Base-by-base conservation (phyloP, 768 basidiomycete genomes). In the Chalciporus chontae region DNA sequence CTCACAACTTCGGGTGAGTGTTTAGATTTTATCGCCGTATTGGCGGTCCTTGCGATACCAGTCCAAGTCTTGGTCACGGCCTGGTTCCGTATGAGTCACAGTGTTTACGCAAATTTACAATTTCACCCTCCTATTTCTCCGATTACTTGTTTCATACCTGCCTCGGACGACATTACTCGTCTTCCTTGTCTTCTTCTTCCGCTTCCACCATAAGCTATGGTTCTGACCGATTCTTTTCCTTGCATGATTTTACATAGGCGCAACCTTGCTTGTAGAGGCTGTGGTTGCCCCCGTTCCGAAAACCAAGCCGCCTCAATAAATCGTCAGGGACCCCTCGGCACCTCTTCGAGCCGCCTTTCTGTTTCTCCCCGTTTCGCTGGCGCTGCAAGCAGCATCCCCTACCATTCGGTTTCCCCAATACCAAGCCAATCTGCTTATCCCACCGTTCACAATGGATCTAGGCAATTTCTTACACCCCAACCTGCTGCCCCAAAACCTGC, bases 1-100 rank as follows among this genome's bases (percentile, higher is more conserved):
- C 86, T 13, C 87, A 90, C 66, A 91, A 91, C 71, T 91, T 90
- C 74, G 85, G 85, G 87, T 89, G 66, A 74, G 85, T 79, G 50
- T 29, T 43, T 56, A 36, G 15, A 40, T 42, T 44, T 39, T 48
- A 45, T 58, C 34, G n/a, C 8, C 31, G 13, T 31, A 8, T 31
- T 14, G 31, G 31, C 8, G 4, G 21, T 21, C 2, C 2, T 21
- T 21, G 26, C 26, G 8, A 31, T 31, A 31, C 8, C 32, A 14
- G 32, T 15, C 27, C 41, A 39, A 32, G 27, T 29, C 27, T 21
- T 21, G 21, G 21, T 8, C 27, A 29, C 11, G 11, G 55, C 45
- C 45, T 39, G 24, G 52, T 54, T 54, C 58, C 39, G 48, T 56
- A 50, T 51, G 27, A 24, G 43, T 55, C 62, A 62, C 55, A 27